Evolutionary conservation across 495 filamentous ascomycete genomes (phyloP).

Genomic region (Pseudomonodictys pantanalensis): DNA sequence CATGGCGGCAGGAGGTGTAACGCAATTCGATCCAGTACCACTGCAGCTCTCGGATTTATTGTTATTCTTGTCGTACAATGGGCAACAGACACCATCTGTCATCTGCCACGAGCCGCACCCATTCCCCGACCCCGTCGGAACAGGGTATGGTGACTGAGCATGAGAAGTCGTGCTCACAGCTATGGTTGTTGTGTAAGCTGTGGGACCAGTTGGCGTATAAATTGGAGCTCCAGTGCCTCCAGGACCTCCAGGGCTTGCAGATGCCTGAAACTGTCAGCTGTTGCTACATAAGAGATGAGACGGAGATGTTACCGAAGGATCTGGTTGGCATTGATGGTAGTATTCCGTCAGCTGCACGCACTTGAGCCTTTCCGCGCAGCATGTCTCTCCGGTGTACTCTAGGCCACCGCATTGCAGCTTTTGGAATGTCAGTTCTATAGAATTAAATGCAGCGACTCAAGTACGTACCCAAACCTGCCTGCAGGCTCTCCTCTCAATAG

Average conservation of each 20-base stretch:
- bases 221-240: background rate
- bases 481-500: background rate
- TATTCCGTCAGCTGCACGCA: background rate
- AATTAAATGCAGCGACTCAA: background rate
- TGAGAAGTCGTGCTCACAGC: constrained; percentile 1
- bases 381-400: constrained; percentile 3
- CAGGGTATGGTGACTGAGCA: background rate
- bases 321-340: constrained; percentile 2
- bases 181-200: background rate
- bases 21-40: background rate
- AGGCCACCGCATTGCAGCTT: background rate
- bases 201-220: background rate
- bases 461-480: constrained; percentile 3
- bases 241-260: background rate
- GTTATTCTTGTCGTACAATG: background rate
- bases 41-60: constrained; percentile 2
- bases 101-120: constrained; percentile 3
- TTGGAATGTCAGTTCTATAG: background rate
- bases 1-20: background rate
- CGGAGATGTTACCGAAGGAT: background rate
- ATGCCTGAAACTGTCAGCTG: background rate
- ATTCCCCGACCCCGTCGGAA: background rate
- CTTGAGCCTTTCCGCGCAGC: background rate
- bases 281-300: background rate
- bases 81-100: constrained; percentile 5